phyloP scores from a whole-genome alignment of 768 basidiomycete species.

The Cubamyces sp. region DNA sequence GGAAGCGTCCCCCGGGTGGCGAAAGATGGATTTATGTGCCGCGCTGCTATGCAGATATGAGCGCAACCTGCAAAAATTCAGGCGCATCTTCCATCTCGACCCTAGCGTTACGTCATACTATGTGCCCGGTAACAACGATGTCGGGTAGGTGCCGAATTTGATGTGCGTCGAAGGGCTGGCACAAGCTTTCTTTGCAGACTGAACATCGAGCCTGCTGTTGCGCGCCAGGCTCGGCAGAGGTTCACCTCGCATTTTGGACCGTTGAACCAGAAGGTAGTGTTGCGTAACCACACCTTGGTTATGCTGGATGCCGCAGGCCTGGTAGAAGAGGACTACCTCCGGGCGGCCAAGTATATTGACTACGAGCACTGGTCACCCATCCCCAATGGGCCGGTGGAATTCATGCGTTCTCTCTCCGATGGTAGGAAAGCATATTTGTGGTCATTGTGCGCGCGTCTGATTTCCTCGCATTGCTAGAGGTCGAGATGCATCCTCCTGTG shows the following conservation, averaged over 20 bases:
- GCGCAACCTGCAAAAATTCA: slow-evolving; percentile 65
- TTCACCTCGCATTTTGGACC: slow-evolving; percentile 70
- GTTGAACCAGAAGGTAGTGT: slow-evolving; percentile 60
- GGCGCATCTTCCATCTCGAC: slow-evolving; percentile 61
- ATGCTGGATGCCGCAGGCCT: slow-evolving; percentile 77
- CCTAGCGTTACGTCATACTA: slow-evolving; percentile 59
- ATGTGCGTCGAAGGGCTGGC: slow-evolving; percentile 25
- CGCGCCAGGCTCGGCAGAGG: slow-evolving; percentile 51
- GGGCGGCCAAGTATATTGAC: slow-evolving; percentile 49
- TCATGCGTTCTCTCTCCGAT: slow-evolving; percentile 51
- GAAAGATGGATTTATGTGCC: not conserved
- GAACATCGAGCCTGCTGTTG: slow-evolving; percentile 23
- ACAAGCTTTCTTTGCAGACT: slow-evolving; percentile 18
- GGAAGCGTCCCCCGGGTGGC: slow-evolving; percentile 5
- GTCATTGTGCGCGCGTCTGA: slow-evolving; percentile 1
- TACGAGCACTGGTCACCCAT: slow-evolving; percentile 63
- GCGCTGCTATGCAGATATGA: slow-evolving; percentile 59
- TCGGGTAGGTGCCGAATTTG: slow-evolving; percentile 52
- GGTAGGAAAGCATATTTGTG: slow-evolving; percentile 40
- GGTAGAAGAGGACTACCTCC: slow-evolving; percentile 80
- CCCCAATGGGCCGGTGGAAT: slow-evolving; percentile 59
- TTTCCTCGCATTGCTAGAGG: slow-evolving; percentile 11
- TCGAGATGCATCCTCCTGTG: slow-evolving; percentile 45
- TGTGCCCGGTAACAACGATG: slow-evolving; percentile 90
- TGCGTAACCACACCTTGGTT: slow-evolving; percentile 76